Base-by-base conservation (phyloP, 2,329 filamentous ascomycete genomes). In the Trichoderma koningiopsis region DNA sequence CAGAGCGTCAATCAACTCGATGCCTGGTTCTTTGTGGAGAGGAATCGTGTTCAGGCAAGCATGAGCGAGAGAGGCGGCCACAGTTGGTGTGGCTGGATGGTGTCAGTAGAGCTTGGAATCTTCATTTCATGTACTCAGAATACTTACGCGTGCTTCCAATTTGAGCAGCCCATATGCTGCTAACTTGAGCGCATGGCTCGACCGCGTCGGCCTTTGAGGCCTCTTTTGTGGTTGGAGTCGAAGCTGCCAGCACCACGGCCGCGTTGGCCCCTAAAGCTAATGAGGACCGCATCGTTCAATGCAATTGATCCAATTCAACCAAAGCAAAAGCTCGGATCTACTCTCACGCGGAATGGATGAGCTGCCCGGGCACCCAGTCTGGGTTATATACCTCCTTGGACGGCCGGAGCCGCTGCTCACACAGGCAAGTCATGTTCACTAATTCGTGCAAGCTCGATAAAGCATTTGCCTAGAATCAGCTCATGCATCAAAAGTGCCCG, bases 11-110 rank as follows among this genome's bases (percentile, higher is more conserved):
- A 83, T 72, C 22, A 83, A 73, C 62, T 78, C 72, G 65, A 76
- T 68, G 1, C 79, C 81, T 7, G 76, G 77, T 7, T 76, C 72
- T 8, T 74, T 76, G 66, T 78, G 76, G 70, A 81, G 79, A 16
- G 81, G 81, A 5, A 83, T 80, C 8, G 80, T 76, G 19, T 77
- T 73, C 4, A 83, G 74, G 67, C 81, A 83, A 5, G 79, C 77
- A 56, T 78, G 74, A 0, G 81, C 81, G n/a, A 74, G 58, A 8
- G 53, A 78, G 55, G 79, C 81, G 1, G 79, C 72, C 22, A 83
- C 75, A n/a, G 76, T 78, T 5, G 78, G 74, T 49, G 27, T 49
- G 19, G 59, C 59, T 62, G 6, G n/a, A 6, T 11, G 24, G 19
- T 22, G 33, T 40, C 14, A 57, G 35, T 16, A 33, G 35, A 43